Conservation (phyloP, 1,284 basidiomycete genomes). For the Omphalotus olearius region DNA sequence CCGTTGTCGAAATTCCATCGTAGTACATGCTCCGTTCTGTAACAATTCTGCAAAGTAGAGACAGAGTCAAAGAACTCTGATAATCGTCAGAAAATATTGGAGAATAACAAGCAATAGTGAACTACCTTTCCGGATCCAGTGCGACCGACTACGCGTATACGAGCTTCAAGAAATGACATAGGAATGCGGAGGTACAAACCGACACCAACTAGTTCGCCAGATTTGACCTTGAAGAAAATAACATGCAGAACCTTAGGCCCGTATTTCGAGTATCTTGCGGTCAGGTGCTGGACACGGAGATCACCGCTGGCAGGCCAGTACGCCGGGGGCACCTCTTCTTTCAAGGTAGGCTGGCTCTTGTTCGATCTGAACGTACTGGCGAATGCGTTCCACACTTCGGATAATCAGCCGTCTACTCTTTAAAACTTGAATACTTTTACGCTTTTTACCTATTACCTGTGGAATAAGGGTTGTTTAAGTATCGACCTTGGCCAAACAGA, state of each 20-base stretch:
- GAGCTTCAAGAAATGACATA: too few relatives aligned
- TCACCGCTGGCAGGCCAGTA: constrained; percentile 77
- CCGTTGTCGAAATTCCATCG: too few relatives aligned
- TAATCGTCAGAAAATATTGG: constrained; percentile 26
- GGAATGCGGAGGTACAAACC: constrained; percentile 29
- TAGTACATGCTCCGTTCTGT: constrained; percentile 54
- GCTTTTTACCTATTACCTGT: constrained; percentile 42
- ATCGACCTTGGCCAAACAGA: too few relatives aligned
- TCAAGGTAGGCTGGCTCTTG: constrained; percentile 59
- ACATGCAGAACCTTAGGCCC: constrained; percentile 50
- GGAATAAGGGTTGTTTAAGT: not conserved
- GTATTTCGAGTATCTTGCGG: constrained; percentile 49
- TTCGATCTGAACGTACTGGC: constrained; percentile 67
- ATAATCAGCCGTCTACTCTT: not conserved
- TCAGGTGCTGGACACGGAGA: constrained; percentile 56
- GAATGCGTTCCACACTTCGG: constrained; percentile 66
- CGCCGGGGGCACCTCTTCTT: constrained; percentile 60
- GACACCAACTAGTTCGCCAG: constrained; percentile 60
- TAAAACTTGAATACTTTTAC: constrained; percentile 1
- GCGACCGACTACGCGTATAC: constrained; percentile 47
- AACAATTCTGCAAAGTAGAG: constrained; percentile 50
- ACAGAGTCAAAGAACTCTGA: constrained; percentile 46
- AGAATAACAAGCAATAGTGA: constrained; percentile 33
- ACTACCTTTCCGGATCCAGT: constrained; percentile 70
- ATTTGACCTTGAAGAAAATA: constrained; percentile 48